Conservation (phyloP, 192 early-diverging fungal genomes). For the Coemansia sp. region DNA sequence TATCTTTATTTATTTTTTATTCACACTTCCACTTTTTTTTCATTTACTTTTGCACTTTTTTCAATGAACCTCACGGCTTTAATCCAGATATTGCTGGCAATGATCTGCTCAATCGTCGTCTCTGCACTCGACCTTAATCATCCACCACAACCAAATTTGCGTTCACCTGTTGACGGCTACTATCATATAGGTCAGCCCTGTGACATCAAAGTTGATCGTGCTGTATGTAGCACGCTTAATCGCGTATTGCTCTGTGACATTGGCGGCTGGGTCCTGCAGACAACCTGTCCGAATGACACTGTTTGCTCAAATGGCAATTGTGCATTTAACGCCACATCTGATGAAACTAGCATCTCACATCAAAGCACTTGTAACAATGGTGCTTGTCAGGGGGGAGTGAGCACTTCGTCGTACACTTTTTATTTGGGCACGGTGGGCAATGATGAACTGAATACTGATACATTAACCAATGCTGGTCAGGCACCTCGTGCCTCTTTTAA, state of each 20-base stretch:
- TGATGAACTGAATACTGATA: background rate
- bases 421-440: background rate
- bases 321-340: background rate
- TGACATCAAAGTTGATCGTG: background rate
- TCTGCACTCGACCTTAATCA: background rate
- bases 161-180: background rate
- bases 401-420: background rate
- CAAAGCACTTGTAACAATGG: too few relatives aligned
- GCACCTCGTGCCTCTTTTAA: background rate
- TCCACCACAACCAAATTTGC: background rate
- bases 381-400: too few relatives aligned
- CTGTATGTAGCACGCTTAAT: background rate
- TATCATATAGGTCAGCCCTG: background rate
- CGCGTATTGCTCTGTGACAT: conserved; percentile 5
- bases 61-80: background rate
- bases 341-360: background rate
- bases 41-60: background rate
- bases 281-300: background rate
- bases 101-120: background rate
- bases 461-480: background rate
- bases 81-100: background rate
- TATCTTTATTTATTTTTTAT: background rate
- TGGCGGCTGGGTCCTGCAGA: conserved; percentile 11
- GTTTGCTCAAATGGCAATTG: conserved; percentile 2
- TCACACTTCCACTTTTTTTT: background rate